phyloP scores from a whole-genome alignment of 2,329 filamentous ascomycete species.

The Trichoderma sp. region DNA sequence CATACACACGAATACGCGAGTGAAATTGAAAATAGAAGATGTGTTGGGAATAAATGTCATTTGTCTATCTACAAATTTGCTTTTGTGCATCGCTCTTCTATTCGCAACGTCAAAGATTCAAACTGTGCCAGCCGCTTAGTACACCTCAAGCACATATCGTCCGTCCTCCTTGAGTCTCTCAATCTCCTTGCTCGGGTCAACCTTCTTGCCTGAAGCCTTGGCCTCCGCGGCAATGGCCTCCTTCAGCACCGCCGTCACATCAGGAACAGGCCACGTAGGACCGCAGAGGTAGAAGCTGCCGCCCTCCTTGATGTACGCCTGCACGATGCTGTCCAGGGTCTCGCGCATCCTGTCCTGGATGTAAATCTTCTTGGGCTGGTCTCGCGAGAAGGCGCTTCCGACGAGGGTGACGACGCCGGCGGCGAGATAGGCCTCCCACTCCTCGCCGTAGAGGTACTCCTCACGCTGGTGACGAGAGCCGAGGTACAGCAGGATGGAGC shows the following conservation, averaged over 20 bases:
- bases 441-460: constrained; percentile 98
- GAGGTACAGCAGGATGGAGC: constrained; percentile 91
- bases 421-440: constrained; percentile 98
- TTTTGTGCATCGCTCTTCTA: constrained; percentile 12
- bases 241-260: constrained; percentile 90
- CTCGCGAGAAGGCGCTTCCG: constrained; percentile 90
- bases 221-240: constrained; percentile 84
- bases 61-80: not conserved
- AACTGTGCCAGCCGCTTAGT: constrained; percentile 53
- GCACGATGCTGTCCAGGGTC: constrained; percentile 76
- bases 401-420: constrained; percentile 94
- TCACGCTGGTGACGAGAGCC: constrained; percentile 96
- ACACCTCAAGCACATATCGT: constrained; percentile 95
- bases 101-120: not conserved
- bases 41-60: not conserved
- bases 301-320: constrained; percentile 83
- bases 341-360: constrained; percentile 98
- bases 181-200: constrained; percentile 87
- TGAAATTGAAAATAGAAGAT: no score
- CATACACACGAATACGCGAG: not conserved
- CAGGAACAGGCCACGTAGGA: constrained; percentile 96
- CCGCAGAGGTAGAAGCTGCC: constrained; percentile 97
- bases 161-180: constrained; percentile 95
- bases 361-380: constrained; percentile 98
- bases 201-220: constrained; percentile 71